phyloP scores from a whole-genome alignment of 2,329 filamentous ascomycete species.

The Fusarium camptoceras region DNA sequence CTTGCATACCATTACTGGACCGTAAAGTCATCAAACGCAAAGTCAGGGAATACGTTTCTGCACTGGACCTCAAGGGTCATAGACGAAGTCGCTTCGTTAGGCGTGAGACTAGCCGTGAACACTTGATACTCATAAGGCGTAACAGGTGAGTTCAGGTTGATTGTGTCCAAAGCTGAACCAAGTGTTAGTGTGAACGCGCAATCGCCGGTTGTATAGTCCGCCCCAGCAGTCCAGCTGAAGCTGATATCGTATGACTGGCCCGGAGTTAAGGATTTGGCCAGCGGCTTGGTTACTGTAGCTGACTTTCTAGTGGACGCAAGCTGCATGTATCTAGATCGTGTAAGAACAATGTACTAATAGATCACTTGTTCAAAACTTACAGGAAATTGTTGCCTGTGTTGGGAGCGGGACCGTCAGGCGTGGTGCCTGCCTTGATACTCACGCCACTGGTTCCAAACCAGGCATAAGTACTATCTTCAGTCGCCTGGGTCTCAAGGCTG shows the following conservation, averaged over 20 bases:
- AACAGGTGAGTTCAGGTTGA: fast-evolving
- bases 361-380: background rate
- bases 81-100: background rate
- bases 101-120: background rate
- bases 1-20: background rate
- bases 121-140: background rate
- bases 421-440: background rate
- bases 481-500: conserved; percentile 5
- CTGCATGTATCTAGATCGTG: background rate
- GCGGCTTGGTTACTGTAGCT: background rate
- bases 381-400: background rate
- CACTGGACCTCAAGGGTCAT: conserved; percentile 5
- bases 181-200: background rate
- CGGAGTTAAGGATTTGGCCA: background rate
- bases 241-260: background rate
- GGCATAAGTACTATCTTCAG: conserved; percentile 4
- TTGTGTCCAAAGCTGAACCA: background rate
- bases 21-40: background rate
- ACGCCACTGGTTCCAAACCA: conserved; percentile 12
- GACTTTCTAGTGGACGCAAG: background rate
- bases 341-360: background rate
- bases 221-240: conserved; percentile 11
- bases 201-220: background rate
- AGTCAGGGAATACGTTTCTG: background rate
- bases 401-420: fast-evolving